Evolutionary conservation across 345 rosid genomes (phyloP).

Genomic region (thale cress (Arabidopsis thaliana)): TAIR10.1 NC_003076.8:8866001-8866500

Average conservation of each 20-base stretch:
- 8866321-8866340: slow-evolving; percentile 13
- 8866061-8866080: slow-evolving; percentile 31
- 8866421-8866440: background rate
- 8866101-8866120: slow-evolving; percentile 23
- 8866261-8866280: slow-evolving; percentile 28
- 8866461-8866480: slow-evolving; percentile 10
- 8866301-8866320: background rate
- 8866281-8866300: slow-evolving; percentile 23
- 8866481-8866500: slow-evolving; percentile 13
- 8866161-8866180: background rate
- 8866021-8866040: background rate
- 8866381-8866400: background rate
- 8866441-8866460: slow-evolving; percentile 8
- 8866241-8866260: slow-evolving; percentile 32
- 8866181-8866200: slow-evolving; percentile 2
- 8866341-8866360: background rate
- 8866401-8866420: background rate
- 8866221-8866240: background rate
- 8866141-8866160: background rate
- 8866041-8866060: slow-evolving; percentile 3
- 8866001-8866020: background rate
- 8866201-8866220: slow-evolving; percentile 14
- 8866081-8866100: slow-evolving; percentile 4
- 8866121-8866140: background rate
- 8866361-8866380: slow-evolving; percentile 6